Conservation (phyloP, 148 eudicot genomes). For the Vaccinium corymbosum region DNA sequence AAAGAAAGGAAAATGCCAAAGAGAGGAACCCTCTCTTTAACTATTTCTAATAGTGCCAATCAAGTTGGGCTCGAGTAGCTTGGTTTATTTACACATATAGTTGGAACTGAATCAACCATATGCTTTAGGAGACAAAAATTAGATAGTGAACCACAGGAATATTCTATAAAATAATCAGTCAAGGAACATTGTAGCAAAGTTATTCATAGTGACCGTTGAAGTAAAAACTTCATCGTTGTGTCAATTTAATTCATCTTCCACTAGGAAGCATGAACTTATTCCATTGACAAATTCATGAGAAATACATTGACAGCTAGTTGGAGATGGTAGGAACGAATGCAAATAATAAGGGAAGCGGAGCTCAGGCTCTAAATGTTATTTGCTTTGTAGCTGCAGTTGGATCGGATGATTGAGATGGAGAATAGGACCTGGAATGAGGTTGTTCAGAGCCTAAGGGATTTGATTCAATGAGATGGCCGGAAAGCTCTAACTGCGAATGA, state of each 20-base stretch:
- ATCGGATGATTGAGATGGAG: too few species aligned
- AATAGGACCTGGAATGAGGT: too few species aligned
- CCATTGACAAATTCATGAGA: neutral
- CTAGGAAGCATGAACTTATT: neutral
- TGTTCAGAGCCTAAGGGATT: too few species aligned
- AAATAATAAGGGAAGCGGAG: too few species aligned
- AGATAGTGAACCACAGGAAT: neutral
- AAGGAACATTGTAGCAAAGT: neutral
- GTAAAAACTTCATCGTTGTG: neutral
- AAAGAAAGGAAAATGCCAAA: too few species aligned
- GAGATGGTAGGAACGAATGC: too few species aligned
- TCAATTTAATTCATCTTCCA: conserved; percentile 1
- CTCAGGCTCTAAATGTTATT: too few species aligned
- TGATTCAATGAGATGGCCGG: too few species aligned
- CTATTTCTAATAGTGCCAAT: neutral
- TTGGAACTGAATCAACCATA: neutral
- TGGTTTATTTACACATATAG: neutral
- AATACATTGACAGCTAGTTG: neutral
- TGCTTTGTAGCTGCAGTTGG: too few species aligned
- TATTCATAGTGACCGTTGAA: neutral
- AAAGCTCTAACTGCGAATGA: too few species aligned
- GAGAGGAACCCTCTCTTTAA: too few species aligned
- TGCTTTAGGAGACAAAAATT: neutral
- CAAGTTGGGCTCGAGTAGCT: neutral
- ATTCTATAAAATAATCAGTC: neutral